Base-by-base conservation (phyloP, 2,329 filamentous ascomycete species). In the Ascochyta rabiei region DNA sequence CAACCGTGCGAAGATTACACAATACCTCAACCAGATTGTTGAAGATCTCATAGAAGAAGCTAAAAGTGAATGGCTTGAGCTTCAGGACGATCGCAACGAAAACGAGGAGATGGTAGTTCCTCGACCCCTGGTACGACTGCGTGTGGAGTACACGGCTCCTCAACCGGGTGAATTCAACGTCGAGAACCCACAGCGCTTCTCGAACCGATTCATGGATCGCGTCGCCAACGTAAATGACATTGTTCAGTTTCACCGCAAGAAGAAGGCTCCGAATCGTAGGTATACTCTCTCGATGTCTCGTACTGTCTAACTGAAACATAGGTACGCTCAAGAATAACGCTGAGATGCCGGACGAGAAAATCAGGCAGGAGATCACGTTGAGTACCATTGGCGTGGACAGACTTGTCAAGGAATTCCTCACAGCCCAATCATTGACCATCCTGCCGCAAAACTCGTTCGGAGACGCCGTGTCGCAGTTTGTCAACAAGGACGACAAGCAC, bases 141-240 rank as follows among this genome's bases (percentile, higher is more conserved):
- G 93, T 57, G 93, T 99, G 0, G 95, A 99, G 68, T 95, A 91
- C 62, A 89, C 90, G 0, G 87, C 92, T 0, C 89, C 89, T 0
- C 91, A 96, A 26, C 92, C 91, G 4, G 90, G 91, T 13, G 85
- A 86, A 31, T 99, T 91, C 67, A 90, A 98, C 63, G 88, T 89
- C 60, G 95, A 98, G 73, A 99, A 99, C 57, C 93, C 95, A 0
- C 95, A 98, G 72, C 87, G 95, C 8, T 97, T 98, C 69, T 98
- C 93, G 0, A 96, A 96, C 71, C 85, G 92, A 2, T 99, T 98
- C 64, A 83, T 89, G 1, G 89, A 87, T n/a, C 90, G 86, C 68
- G 93, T 99, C 1, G 95, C 95, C 55, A 99, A 99, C 70, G 87
- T 88, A 9, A 96, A 93, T 63, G 95, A 99, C 66, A 91, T 99